A percentile compares a stretch with the other conserved stretches of the same genome.
These are phyloP conservation scores for Dendryphion nanum DNA, from an alignment of 2,329 filamentous ascomycete species.

Conservation along the genomic window DNA sequence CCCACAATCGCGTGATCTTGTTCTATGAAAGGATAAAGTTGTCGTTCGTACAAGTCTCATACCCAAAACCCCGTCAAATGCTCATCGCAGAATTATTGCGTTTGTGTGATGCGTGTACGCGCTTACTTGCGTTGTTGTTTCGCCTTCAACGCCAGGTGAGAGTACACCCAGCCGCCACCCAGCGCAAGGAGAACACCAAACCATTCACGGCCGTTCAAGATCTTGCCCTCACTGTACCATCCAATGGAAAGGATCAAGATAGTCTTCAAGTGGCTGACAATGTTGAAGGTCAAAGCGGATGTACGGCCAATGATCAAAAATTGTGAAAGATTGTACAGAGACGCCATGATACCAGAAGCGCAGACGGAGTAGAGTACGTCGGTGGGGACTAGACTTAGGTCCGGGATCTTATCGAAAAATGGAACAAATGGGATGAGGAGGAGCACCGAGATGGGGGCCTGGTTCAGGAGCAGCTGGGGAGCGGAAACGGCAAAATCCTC, in stretches of 20 bases:
- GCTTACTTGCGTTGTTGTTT: constrained; percentile 31
- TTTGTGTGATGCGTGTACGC: not conserved
- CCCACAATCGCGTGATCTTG: constrained; percentile 1
- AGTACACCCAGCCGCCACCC: constrained; percentile 47
- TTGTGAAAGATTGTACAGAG: constrained; percentile 42
- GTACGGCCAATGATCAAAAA: constrained; percentile 44
- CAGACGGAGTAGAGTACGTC: constrained; percentile 42
- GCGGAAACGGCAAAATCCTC: constrained; percentile 45
- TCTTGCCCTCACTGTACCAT: constrained; percentile 46
- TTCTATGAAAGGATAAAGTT: constrained; percentile 1
- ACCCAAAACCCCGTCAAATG: constrained; percentile 2
- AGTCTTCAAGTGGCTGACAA: constrained; percentile 45
- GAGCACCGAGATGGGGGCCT: constrained; percentile 46
- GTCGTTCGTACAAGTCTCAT: constrained; percentile 1
- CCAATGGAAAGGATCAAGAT: constrained; percentile 47
- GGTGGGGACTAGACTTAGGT: constrained; percentile 36
- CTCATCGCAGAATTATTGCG: not conserved
- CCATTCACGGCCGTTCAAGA: constrained; percentile 39
- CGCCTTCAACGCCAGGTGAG: constrained; percentile 40
- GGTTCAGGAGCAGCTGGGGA: constrained; percentile 47
- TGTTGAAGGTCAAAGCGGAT: constrained; percentile 41
- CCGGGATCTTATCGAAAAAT: constrained; percentile 44
- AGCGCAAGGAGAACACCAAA: constrained; percentile 46
- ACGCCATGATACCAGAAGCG: constrained; percentile 45
- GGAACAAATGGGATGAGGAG: constrained; percentile 45